Conservation (phyloP, 306 rosid species). For the Herpetospermum pedunculosum region DNA sequence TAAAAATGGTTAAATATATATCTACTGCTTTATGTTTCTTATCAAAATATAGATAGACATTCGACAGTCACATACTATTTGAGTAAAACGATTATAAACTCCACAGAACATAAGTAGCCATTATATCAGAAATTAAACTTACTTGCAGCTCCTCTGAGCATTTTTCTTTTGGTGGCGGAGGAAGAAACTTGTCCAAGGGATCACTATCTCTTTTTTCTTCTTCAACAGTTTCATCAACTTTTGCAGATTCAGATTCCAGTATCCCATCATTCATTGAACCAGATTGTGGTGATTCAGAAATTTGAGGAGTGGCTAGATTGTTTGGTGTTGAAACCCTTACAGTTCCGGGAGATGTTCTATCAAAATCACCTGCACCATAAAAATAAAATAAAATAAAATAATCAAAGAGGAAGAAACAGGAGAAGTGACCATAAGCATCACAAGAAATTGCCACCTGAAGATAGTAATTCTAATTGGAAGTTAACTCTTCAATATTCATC, state of each 20-base stretch:
- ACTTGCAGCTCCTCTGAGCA: constrained; percentile 87
- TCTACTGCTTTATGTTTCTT: neutral
- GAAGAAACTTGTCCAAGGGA: constrained; percentile 63
- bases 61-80: neutral
- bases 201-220: constrained; percentile 36
- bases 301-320: constrained; percentile 41
- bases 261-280: constrained; percentile 31
- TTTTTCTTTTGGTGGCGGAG: constrained; percentile 56
- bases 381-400: constrained; percentile 1
- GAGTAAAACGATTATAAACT: neutral
- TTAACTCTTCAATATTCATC: neutral
- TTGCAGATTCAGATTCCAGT: constrained; percentile 37
- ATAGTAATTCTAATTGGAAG: neutral
- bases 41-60: neutral
- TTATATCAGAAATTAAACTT: constrained; percentile 15
- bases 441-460: neutral
- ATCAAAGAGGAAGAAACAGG: neutral
- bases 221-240: constrained; percentile 26
- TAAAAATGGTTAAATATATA: neutral
- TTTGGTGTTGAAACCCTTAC: constrained; percentile 35
- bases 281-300: constrained; percentile 34
- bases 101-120: neutral
- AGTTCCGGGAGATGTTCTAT: constrained; percentile 35
- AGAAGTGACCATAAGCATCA: neutral
- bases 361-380: constrained; percentile 48